These are phyloP conservation scores for Globisporangium camurandrum DNA, from an alignment of 352 stramenopile species.

Conservation along the genomic window DNA sequence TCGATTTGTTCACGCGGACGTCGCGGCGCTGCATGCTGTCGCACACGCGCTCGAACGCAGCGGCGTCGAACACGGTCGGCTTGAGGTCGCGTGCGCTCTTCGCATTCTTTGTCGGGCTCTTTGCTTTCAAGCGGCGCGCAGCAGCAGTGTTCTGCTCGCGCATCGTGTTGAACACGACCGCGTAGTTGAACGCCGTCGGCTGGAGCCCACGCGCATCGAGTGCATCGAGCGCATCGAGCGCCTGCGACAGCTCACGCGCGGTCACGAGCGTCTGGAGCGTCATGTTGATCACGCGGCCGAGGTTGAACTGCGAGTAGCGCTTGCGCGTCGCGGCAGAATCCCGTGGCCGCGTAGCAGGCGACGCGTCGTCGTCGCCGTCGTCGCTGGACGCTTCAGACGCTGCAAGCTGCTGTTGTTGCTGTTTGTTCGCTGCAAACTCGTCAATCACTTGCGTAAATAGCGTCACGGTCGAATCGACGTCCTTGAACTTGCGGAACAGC, in stretches of 20 bases:
- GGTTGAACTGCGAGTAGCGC: slow-evolving; percentile 31
- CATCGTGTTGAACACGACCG: slow-evolving; percentile 41
- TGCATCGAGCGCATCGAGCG: slow-evolving; percentile 25
- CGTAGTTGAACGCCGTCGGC: slow-evolving; percentile 29
- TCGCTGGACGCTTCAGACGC: too few relatives aligned
- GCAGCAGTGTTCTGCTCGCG: slow-evolving; percentile 20
- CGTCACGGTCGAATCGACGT: slow-evolving; percentile 24
- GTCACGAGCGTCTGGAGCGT: slow-evolving; percentile 39
- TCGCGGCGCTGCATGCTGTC: slow-evolving; percentile 29
- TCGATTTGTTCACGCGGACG: slow-evolving; percentile 29
- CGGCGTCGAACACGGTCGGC: slow-evolving; percentile 24
- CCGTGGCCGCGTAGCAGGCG: slow-evolving; percentile 1
- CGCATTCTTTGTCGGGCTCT: slow-evolving; percentile 12
- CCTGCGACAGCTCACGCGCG: slow-evolving; percentile 28
- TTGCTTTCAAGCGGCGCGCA: slow-evolving; percentile 10
- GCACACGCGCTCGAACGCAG: slow-evolving; percentile 29
- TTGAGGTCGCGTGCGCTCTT: background rate
- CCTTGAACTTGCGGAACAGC: slow-evolving; percentile 43
- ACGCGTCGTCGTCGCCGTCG: background rate
- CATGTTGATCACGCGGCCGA: slow-evolving; percentile 38
- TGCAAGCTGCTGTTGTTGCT: slow-evolving; percentile 5
- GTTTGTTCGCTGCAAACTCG: slow-evolving; percentile 25
- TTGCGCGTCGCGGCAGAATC: slow-evolving; percentile 5
- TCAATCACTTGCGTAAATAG: slow-evolving; percentile 42
- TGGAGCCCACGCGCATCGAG: slow-evolving; percentile 25